These are phyloP conservation scores for Colletotrichum truncatum DNA, from an alignment of 2,329 filamentous ascomycete genomes.

Conservation along the genomic window DNA sequence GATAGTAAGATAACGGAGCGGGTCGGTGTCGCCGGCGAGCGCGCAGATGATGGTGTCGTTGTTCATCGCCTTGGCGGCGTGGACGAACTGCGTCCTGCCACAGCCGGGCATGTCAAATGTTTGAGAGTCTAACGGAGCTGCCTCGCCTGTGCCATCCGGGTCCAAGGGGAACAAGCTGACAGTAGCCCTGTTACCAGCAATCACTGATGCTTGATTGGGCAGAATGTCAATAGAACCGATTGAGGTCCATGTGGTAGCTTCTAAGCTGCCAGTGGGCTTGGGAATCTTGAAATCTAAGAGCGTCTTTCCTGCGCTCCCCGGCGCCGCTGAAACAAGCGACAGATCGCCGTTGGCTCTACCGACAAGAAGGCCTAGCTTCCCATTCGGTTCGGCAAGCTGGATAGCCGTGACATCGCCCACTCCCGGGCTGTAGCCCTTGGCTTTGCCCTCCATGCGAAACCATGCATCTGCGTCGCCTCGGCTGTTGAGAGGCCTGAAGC, in stretches of 20 bases:
- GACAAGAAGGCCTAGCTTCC: constrained; percentile 47
- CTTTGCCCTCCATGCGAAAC: constrained; percentile 44
- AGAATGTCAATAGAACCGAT: constrained; percentile 30
- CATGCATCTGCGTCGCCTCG: constrained; percentile 27
- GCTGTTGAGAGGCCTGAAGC: constrained; percentile 43
- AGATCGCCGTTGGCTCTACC: constrained; percentile 61
- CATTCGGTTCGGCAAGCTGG: constrained; percentile 49
- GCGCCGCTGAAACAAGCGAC: constrained; percentile 50
- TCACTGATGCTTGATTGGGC: constrained; percentile 15
- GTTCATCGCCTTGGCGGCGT: constrained; percentile 55
- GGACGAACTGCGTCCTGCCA: constrained; percentile 35
- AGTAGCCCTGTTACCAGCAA: constrained; percentile 28
- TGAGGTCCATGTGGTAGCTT: constrained; percentile 37
- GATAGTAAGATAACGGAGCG: constrained; percentile 55
- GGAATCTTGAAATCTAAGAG: constrained; percentile 34
- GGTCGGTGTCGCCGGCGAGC: constrained; percentile 49
- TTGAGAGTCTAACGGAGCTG: constrained; percentile 15
- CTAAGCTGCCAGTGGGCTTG: constrained; percentile 40
- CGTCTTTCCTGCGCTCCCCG: constrained; percentile 40
- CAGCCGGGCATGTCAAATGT: constrained; percentile 21
- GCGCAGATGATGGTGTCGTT: constrained; percentile 55
- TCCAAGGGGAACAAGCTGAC: constrained; percentile 30
- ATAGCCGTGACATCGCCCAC: constrained; percentile 60
- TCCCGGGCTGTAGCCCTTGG: constrained; percentile 50
- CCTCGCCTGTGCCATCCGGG: neutral